Evolutionary conservation across 2,329 filamentous ascomycete species (phyloP).

Genomic region (Fusarium clavum): DNA sequence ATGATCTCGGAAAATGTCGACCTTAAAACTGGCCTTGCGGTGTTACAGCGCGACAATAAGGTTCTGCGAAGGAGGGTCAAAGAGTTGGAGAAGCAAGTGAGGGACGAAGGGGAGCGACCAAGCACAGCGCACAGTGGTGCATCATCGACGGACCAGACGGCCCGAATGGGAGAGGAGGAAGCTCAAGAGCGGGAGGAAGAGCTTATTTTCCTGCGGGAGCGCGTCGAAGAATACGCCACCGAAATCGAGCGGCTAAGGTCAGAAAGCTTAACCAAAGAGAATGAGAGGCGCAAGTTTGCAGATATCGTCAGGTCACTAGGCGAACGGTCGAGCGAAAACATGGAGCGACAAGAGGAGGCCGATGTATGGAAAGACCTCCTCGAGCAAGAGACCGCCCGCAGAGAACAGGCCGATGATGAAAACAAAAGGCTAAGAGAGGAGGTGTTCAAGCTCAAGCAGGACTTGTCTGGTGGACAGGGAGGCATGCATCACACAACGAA

Average conservation of each 20-base stretch:
- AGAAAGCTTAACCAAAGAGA: slow-evolving; percentile 82
- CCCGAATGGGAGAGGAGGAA: slow-evolving; percentile 68
- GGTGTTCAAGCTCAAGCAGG: slow-evolving; percentile 76
- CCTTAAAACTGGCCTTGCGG: slow-evolving; percentile 88
- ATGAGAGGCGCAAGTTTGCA: slow-evolving; percentile 86
- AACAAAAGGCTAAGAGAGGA: slow-evolving; percentile 87
- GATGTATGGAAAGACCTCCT: slow-evolving; percentile 97
- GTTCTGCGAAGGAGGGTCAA: slow-evolving; percentile 82
- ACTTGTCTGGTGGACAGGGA: slow-evolving; percentile 56
- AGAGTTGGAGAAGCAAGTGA: slow-evolving; percentile 85
- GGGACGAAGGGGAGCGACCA: slow-evolving; percentile 72
- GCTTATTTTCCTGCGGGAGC: slow-evolving; percentile 83
- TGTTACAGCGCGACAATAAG: slow-evolving; percentile 92
- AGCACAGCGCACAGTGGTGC: slow-evolving; percentile 67
- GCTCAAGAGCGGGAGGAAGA: slow-evolving; percentile 83
- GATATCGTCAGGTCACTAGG: slow-evolving; percentile 75
- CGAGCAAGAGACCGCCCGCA: slow-evolving; percentile 87
- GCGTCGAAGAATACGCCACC: slow-evolving; percentile 83
- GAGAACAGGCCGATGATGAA: slow-evolving; percentile 92
- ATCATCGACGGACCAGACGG: slow-evolving; percentile 69
- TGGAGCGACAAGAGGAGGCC: slow-evolving; percentile 70
- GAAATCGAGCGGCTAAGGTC: slow-evolving; percentile 85
- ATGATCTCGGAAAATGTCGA: slow-evolving; percentile 99
- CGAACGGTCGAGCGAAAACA: slow-evolving; percentile 61
- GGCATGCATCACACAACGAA: slow-evolving; percentile 70